phyloP scores from a whole-genome alignment of 805 yeast species.

The Cephaloascus albidus region DNA sequence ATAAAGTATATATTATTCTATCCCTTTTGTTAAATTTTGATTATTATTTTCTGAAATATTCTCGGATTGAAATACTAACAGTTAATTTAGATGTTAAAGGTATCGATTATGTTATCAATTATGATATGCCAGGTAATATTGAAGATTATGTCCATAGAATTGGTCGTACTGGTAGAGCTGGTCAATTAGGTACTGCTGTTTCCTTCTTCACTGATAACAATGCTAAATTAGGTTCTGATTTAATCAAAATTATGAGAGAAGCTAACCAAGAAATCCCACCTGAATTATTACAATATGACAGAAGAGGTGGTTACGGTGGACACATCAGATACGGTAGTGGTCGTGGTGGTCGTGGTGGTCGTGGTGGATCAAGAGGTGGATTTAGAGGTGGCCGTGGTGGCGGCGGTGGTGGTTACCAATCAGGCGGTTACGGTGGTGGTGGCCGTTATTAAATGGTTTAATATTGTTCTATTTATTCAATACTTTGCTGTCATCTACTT shows the following conservation, averaged over 20 bases:
- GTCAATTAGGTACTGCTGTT: slow-evolving; percentile 90
- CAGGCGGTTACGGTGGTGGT: slow-evolving; percentile 30
- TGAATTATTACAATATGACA: slow-evolving; percentile 59
- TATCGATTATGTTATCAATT: slow-evolving; percentile 86
- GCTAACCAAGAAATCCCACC: slow-evolving; percentile 89
- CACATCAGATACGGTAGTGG: slow-evolving; percentile 42
- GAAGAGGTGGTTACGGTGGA: slow-evolving; percentile 53
- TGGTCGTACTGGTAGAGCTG: slow-evolving; percentile 99
- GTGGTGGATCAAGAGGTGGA: slow-evolving; percentile 43
- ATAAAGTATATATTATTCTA: no score
- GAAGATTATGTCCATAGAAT: slow-evolving; percentile 98
- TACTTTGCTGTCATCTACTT: no score
- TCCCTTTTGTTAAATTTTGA: no score
- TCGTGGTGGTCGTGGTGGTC: slow-evolving; percentile 46
- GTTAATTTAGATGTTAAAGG: slow-evolving; percentile 82
- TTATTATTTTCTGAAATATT: no score
- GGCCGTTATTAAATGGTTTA: slow-evolving; percentile 4
- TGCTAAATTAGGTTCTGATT: slow-evolving; percentile 81
- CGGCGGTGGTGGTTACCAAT: slow-evolving; percentile 37
- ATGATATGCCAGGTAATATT: slow-evolving; percentile 95
- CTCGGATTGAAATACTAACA: background rate
- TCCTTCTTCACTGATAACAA: slow-evolving; percentile 88
- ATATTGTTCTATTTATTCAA: no score
- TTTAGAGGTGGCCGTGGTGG: slow-evolving; percentile 37
- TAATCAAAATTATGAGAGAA: slow-evolving; percentile 85